Base-by-base conservation (phyloP, 306 rosid genomes). In the Quercus mongolica region DNA sequence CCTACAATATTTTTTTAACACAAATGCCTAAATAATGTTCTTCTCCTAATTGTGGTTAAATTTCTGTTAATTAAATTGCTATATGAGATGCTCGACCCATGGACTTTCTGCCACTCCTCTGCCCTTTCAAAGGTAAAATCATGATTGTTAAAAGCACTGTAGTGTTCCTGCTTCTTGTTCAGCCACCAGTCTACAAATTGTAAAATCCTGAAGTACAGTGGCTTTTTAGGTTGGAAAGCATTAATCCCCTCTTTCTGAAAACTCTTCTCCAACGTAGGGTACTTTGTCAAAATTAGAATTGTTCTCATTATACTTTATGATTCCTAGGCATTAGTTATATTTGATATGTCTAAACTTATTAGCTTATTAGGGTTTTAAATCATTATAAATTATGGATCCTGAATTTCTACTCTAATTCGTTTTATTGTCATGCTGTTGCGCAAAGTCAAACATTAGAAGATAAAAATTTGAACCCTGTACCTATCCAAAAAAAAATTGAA, bases 381-480 rank as follows among this genome's bases (percentile, higher is more conserved):
- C 17, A 26, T 15, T 28, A 63, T 63, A 63, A 26, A 13, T 28
- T 25, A 62, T 26, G 68, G 38, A 26, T 58, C 15, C 21, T 41
- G 25, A 58, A 21, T 58, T 20, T 21, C 14, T 21, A 21, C 21
- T 3, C 12, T 3, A 9, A 21, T 10, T 21, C 30, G 1, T 61
- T 61, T 61, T 61, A 23, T 13, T 9, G 31, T 3, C 15, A 77
- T 69, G 8, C 74, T 67, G 64, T 71, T 31, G 55, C 23, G 46
- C 75, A 19, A 65, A 26, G 57, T 57, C 56, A 73, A 21, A 76
- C 79, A 64, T 78, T 81, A 57, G 54, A 52, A 56, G 64, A 76
- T 63, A 14, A 67, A 56, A 52, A 33, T 56, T 76, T 79, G 72
- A 63, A 71, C 69, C 69, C 61, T 44, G 51, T 55, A 8, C 46